Conservation (phyloP, 495 filamentous ascomycete genomes). For the Pseudotulostoma volvatum region DNA sequence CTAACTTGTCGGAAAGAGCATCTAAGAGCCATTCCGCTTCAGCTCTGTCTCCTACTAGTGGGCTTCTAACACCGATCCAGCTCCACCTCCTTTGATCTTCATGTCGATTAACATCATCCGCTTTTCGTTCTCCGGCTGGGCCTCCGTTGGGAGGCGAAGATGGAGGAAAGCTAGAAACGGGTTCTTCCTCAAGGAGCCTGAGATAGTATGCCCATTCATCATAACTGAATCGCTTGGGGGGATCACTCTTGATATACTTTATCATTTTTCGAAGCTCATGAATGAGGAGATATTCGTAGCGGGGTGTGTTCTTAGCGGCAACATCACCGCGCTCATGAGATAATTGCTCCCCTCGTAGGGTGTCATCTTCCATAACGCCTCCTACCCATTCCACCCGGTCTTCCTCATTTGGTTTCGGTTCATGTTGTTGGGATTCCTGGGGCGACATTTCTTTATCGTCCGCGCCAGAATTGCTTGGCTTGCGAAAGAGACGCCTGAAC, state of each 20-base stretch:
- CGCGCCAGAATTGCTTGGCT: constrained; percentile 11
- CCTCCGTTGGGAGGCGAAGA: constrained; percentile 6
- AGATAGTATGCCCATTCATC: constrained; percentile 74
- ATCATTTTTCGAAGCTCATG: constrained; percentile 52
- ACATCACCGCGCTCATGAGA: constrained; percentile 27
- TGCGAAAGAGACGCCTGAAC: constrained; percentile 8
- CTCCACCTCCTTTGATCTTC: constrained; percentile 39
- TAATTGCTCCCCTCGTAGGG: constrained; percentile 22
- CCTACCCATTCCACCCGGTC: constrained; percentile 2
- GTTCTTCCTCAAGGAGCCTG: constrained; percentile 56
- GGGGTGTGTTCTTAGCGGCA: constrained; percentile 29
- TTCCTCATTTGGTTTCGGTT: constrained; percentile 1
- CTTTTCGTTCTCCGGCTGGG: constrained; percentile 8
- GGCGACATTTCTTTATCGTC: constrained; percentile 2
- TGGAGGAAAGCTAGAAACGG: constrained; percentile 19
- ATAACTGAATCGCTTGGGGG: constrained; percentile 56
- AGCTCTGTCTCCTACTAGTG: constrained; percentile 52
- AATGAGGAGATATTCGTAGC: constrained; percentile 51
- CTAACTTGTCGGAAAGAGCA: constrained; percentile 38
- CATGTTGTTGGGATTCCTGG: constrained; percentile 5
- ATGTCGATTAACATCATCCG: constrained; percentile 3
- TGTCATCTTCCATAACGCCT: constrained; percentile 14
- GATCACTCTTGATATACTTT: constrained; percentile 39
- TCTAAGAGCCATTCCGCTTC: constrained; percentile 75
- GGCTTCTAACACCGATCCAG: constrained; percentile 59